Percentiles rank a stretch among this genome's conserved stretches.
Conservation (phyloP, 345 rosid genomes). For the Geranium rotundifolium region DNA sequence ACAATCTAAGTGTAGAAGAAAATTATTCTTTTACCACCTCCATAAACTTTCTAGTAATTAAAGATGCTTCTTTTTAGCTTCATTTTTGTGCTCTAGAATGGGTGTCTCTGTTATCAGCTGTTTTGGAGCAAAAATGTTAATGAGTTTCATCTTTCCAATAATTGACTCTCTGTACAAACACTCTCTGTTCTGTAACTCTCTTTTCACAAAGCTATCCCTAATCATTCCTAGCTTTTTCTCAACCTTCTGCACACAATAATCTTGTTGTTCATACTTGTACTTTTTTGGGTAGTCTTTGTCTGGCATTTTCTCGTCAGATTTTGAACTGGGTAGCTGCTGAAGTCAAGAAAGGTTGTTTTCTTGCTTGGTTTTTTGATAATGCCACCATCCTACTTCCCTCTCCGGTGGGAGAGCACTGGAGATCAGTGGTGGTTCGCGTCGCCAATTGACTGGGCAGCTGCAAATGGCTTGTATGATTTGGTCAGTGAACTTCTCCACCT, state of each 20-base stretch:
- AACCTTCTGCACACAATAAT: too few species aligned
- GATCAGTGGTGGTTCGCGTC: slow-evolving; percentile 99
- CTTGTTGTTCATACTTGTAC: too few species aligned
- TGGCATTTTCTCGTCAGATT: neutral
- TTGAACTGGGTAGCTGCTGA: neutral
- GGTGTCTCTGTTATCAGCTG: neutral
- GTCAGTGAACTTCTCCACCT: slow-evolving; percentile 76
- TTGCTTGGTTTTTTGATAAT: slow-evolving; percentile 13
- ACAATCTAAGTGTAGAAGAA: neutral
- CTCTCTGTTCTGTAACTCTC: too few species aligned
- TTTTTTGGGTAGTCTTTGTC: too few species aligned
- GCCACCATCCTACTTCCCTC: slow-evolving; percentile 79
- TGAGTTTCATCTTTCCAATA: neutral
- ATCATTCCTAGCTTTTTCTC: too few species aligned
- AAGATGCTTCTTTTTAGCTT: too few species aligned
- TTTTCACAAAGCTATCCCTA: too few species aligned
- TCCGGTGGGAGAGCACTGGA: slow-evolving; percentile 97
- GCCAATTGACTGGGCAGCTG: slow-evolving; percentile 95
- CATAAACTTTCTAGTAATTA: too few species aligned
- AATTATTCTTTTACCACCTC: too few species aligned
- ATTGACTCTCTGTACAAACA: too few species aligned
- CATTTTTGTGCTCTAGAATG: too few species aligned
- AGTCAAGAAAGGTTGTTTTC: neutral
- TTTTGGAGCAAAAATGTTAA: neutral
- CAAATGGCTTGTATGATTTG: slow-evolving; percentile 77